Conservation (phyloP, 129 eudicot species). For the Mikania micrantha region DNA sequence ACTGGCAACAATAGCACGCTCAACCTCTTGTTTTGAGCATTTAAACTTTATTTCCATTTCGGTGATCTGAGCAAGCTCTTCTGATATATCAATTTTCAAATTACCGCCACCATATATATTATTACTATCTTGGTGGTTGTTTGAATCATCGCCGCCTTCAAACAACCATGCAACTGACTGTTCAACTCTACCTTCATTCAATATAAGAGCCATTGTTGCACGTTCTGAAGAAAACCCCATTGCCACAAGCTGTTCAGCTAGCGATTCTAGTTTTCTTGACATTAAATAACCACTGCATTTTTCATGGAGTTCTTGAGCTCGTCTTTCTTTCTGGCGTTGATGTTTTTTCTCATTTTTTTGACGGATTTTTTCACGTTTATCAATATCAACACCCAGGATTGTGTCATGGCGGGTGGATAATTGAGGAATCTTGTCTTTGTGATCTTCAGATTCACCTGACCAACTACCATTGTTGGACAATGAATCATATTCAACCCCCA, state of each 20-base stretch:
- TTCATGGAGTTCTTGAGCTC: slow-evolving; percentile 81
- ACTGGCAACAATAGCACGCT: slow-evolving; percentile 57
- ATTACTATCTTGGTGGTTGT: slow-evolving; percentile 36
- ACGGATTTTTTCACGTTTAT: slow-evolving; percentile 72
- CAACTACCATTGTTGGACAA: slow-evolving; percentile 70
- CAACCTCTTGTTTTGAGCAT: slow-evolving; percentile 69
- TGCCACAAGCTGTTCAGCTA: slow-evolving; percentile 63
- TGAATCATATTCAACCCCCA: slow-evolving; percentile 53
- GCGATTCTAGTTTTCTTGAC: slow-evolving; percentile 73
- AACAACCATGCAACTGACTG: slow-evolving; percentile 68
- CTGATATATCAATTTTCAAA: slow-evolving; percentile 70
- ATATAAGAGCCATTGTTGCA: slow-evolving; percentile 78
- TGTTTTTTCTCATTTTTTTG: slow-evolving; percentile 75
- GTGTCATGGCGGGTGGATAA: slow-evolving; percentile 38
- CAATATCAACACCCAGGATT: slow-evolving; percentile 56
- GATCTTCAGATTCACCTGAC: slow-evolving; percentile 91
- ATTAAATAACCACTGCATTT: slow-evolving; percentile 68
- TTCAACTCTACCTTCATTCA: slow-evolving; percentile 71
- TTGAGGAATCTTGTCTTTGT: slow-evolving; percentile 47
- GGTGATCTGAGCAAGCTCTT: slow-evolving; percentile 57
- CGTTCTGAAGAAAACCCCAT: slow-evolving; percentile 80
- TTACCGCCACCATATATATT: slow-evolving; percentile 46
- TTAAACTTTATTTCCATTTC: slow-evolving; percentile 57
- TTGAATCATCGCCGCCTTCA: slow-evolving; percentile 61
- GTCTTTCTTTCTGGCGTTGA: slow-evolving; percentile 77